Evolutionary conservation across 139 green algal genomes (phyloP).

Genomic region (Closterium sp.): DNA sequence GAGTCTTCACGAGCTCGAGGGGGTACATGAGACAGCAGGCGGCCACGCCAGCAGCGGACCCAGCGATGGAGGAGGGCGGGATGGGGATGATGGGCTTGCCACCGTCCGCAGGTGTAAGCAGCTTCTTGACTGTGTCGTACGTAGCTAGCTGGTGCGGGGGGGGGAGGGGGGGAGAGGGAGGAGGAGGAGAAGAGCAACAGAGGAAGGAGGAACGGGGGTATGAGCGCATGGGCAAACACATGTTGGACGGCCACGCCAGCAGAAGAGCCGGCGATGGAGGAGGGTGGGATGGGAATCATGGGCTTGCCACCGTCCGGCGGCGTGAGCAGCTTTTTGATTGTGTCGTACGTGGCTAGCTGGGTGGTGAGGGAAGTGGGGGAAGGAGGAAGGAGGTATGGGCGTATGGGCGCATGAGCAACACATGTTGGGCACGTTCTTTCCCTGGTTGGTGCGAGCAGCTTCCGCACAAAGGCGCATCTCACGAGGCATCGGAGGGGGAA

Average conservation of each 20-base stretch:
- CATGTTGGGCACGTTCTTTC: neutral
- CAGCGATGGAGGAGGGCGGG: conserved; percentile 16
- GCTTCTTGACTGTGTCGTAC: conserved; percentile 46
- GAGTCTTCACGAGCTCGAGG: conserved; percentile 20
- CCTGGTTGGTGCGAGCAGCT: neutral
- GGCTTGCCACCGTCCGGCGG: conserved; percentile 4
- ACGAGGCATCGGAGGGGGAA: neutral
- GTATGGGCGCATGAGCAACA: neutral
- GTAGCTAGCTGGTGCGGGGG: conserved; percentile 34
- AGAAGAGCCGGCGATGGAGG: conserved; percentile 16
- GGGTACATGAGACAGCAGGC: conserved; percentile 32
- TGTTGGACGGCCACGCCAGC: conserved; percentile 14
- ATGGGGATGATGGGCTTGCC: conserved; percentile 14
- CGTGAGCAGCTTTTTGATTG: conserved; percentile 32
- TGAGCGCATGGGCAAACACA: neutral
- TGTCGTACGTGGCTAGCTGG: conserved; percentile 49
- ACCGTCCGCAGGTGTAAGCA: conserved; percentile 15
- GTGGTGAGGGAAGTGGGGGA: neutral
- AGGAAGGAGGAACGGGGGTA: neutral
- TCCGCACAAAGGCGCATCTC: neutral
- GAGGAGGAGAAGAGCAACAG: neutral
- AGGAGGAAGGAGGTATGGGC: neutral
- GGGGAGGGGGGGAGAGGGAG: neutral
- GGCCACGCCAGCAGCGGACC: conserved; percentile 18
- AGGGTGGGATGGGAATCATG: conserved; percentile 11